phyloP scores from a whole-genome alignment of 352 stramenopile species.

The Thraustochytrium striatum region DNA sequence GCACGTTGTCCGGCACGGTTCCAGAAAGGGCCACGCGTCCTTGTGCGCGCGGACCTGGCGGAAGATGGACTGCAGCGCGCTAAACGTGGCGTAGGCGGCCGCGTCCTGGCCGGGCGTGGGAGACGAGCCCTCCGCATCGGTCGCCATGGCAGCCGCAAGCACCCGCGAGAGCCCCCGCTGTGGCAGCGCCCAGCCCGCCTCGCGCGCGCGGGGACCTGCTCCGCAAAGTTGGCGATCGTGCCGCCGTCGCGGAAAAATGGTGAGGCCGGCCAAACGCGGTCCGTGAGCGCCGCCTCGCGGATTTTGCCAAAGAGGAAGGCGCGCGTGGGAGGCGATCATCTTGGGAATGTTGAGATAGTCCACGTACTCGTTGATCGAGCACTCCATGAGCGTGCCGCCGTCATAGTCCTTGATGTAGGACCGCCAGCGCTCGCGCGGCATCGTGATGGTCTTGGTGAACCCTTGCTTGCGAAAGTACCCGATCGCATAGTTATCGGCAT shows the following conservation, averaged over 20 bases:
- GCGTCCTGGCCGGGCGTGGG: background rate
- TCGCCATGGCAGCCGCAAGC: constrained; percentile 57
- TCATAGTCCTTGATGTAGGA: constrained; percentile 99
- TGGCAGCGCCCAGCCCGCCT: constrained; percentile 65
- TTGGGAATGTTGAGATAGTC: constrained; percentile 91
- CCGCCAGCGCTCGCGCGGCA: constrained; percentile 83
- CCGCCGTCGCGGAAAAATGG: constrained; percentile 2
- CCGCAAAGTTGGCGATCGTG: too few relatives aligned
- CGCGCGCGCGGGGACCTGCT: constrained; percentile 65
- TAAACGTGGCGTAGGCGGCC: background rate
- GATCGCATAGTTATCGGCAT: constrained; percentile 97
- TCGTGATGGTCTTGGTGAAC: constrained; percentile 62
- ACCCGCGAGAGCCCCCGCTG: constrained; percentile 64
- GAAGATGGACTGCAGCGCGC: constrained; percentile 63
- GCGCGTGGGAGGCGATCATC: constrained; percentile 86
- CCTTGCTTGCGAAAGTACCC: constrained; percentile 99
- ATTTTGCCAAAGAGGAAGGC: too few relatives aligned
- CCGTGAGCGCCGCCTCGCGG: too few relatives aligned
- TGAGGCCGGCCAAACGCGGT: constrained; percentile 54
- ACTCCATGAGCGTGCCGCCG: constrained; percentile 98
- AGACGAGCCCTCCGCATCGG: background rate
- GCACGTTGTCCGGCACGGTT: constrained; percentile 89
- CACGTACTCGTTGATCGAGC: constrained; percentile 94
- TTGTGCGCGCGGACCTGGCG: constrained; percentile 86
- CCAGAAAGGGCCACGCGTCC: constrained; percentile 93